Percentiles rank a stretch among this genome's conserved stretches.
Evolutionary conservation across 2,329 filamentous ascomycete species (phyloP).

Genomic region (Pyricularia pennisetigena): DNA sequence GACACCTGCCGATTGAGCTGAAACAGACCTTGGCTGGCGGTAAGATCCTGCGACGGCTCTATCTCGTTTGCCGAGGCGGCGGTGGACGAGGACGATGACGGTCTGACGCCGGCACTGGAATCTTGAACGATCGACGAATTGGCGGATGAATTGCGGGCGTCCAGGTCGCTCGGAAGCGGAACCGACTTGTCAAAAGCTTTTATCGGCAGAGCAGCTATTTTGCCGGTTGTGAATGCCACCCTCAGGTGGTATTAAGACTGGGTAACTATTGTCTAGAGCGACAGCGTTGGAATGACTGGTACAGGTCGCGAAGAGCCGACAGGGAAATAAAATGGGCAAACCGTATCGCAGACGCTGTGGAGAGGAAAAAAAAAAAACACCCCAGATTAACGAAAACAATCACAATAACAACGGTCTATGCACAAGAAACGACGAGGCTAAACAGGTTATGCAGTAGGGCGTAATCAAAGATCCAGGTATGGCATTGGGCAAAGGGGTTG

Average conservation of each 20-base stretch:
- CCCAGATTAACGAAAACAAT: not conserved
- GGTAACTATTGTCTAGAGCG: not conserved
- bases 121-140: not conserved
- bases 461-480: not conserved
- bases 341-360: not conserved
- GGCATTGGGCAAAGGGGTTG: not conserved
- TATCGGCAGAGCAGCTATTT: not conserved
- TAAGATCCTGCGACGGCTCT: not conserved
- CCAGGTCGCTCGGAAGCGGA: not conserved
- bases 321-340: not conserved
- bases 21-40: conserved; percentile 11
- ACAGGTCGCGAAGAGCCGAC: not conserved
- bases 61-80: not conserved
- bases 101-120: not conserved
- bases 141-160: not conserved
- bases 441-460: not conserved
- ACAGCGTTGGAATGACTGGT: not conserved
- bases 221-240: not conserved
- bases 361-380: not conserved
- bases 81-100: not conserved
- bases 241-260: not conserved
- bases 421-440: not conserved
- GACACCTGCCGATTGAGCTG: conserved; percentile 2
- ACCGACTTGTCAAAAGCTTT: not conserved
- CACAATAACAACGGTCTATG: not conserved